Evolutionary conservation across 2,329 filamentous ascomycete species (phyloP), one percentile per base, ranked within the genome.

Genomic region (Monosporascus cannonballus): DNA sequence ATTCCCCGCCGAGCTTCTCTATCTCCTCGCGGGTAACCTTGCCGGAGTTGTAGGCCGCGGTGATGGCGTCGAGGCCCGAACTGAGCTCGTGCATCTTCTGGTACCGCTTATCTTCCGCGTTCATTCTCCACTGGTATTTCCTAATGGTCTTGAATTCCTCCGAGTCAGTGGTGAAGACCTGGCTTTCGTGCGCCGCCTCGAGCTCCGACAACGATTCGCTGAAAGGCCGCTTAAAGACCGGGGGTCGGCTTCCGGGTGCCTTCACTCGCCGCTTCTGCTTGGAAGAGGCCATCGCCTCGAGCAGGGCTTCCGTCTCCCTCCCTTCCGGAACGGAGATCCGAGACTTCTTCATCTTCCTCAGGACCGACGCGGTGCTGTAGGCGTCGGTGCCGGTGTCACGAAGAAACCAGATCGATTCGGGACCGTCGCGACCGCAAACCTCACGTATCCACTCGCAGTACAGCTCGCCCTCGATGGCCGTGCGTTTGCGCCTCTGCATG

Each of bases 401-500:
- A 9, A 56, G 49, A 47, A 59, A 71, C 60, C 64, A 67, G 18
- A 18, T 1, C 4, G n/a, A 45, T 6, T 57, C 51, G 39, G 48
- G 55, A 24, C 61, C 52, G 25, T 76, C 71, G 17, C 65, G 57
- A 7, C 73, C 71, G 18, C 77, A 82, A 9, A 91, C 69, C 62
- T 89, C 80, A 41, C 76, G 73, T 3, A 86, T 69, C 61, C 77
- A 79, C 4, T 85, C 77, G 50, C 79, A 80, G n/a, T 76, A 67
- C 3, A 87, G 69, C 58, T 90, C 85, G 2, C 79, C 74, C 50
- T 86, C 75, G 4, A 88, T 65, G 4, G 80, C 75, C 22, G 76
- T 66, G 46, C 83, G 84, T 42, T 70, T 76, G n/a, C 86, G 79
- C 1, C 73, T 68, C 36, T 73, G 68, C 3, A 87, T 64, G 2